phyloP scores from a whole-genome alignment of 176 grass and related monocot genomes.

The Pontederia paniculata region DNA sequence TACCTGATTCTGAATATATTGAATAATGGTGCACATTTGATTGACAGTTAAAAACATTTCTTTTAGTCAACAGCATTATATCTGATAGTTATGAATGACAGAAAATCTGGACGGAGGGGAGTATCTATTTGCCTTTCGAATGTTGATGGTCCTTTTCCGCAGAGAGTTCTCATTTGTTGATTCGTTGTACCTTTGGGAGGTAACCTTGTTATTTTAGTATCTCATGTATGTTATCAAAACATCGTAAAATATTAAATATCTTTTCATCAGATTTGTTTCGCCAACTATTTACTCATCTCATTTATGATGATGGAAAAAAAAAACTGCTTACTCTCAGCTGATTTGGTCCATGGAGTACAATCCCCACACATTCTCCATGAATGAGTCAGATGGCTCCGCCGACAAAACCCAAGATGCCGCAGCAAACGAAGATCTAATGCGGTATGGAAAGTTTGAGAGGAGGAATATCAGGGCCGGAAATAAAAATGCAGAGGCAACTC shows the following conservation, averaged over 20 bases:
- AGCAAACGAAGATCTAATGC: constrained; percentile 48
- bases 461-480: constrained; percentile 36
- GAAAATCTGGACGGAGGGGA: constrained; percentile 89
- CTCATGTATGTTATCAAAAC: neutral
- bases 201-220: constrained; percentile 18
- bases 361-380: constrained; percentile 57
- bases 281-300: neutral
- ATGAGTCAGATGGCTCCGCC: constrained; percentile 31
- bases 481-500: constrained; percentile 37
- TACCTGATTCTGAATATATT: too few relatives aligned
- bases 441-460: constrained; percentile 75
- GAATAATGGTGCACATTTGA: too few relatives aligned
- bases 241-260: too few relatives aligned
- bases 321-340: constrained; percentile 54
- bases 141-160: constrained; percentile 96
- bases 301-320: neutral
- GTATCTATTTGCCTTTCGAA: constrained; percentile 90
- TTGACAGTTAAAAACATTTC: neutral
- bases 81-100: constrained; percentile 19
- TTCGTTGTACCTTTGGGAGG: constrained; percentile 95
- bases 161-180: constrained; percentile 94
- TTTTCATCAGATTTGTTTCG: too few relatives aligned
- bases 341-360: constrained; percentile 99
- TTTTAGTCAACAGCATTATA: neutral
- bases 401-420: neutral